Evolutionary conservation across 2,329 filamentous ascomycete genomes (phyloP), one percentile per base, ranked within the genome.

Genomic region (Beauveria rudraprayagi): DNA sequence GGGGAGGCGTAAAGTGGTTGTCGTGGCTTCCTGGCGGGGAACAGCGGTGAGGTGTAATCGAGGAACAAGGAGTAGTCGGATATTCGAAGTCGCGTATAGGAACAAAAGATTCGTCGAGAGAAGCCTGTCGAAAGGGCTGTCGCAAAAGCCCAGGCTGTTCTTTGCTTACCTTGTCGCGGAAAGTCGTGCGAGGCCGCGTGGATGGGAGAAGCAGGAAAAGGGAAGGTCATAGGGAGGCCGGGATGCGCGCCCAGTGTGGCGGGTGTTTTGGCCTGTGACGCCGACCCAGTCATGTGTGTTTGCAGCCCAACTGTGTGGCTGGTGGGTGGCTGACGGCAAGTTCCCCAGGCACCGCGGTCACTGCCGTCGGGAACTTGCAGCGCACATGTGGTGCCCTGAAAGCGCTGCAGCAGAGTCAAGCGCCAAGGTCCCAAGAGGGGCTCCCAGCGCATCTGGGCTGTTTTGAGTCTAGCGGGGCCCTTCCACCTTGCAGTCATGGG

Each of bases 221-320:
- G 56, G 44, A 26, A 51, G 34, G 34, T 11, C 28, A 51, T 16
- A 54, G 52, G 30, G 56, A 41, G 43, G 55, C 43, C 43, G 44
- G 56, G 30, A 58, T 50, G 56, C 56, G 56, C 56, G 34, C 43
- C 41, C 54, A 56, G 55, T 57, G 56, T 30, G 30, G 56, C 41
- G 43, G 43, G 24, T 60, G 58, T 60, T 60, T 60, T 60, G 58
- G 58, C 58, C 50, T 60, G 58, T 60, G 58, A 60, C 43, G 11
- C 22, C 10, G 22, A 24, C 19, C 8, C 53, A 34, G 41, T 34
- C 16, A 56, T 46, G 41, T 3, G 51, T 51, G n/a, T 41, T 59
- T 43, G 11, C 19, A 41, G 58, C 58, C 58, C 58, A 55, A 54
- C 41, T 55, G 41, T 55, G 41, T 61, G 58, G 58, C 58, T 47